Evolutionary conservation across 345 rosid species (phyloP), one percentile per base, ranked within the genome.

Genomic region (Linum usitatissimum): DNA sequence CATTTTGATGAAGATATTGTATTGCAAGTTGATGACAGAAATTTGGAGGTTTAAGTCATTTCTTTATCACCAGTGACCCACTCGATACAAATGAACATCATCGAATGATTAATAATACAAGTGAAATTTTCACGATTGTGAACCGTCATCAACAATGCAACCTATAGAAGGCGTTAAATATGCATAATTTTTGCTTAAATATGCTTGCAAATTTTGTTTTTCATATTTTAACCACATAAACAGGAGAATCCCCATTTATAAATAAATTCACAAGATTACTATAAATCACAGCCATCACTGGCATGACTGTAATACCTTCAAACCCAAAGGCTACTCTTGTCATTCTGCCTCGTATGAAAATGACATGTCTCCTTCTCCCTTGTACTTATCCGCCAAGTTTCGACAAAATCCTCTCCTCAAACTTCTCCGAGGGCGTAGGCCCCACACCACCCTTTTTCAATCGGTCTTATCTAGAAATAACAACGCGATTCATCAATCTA

Each of bases 401-500:
- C 14, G 13, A 15, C 51, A 7, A 6, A 45, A 6, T 45, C 28
- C 28, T 5, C 48, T 40, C 13, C 48, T 40, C 48, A 40, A 40
- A 40, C 10, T 12, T 40, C 28, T 40, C 48, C 6, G 48, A 40
- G 48, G 48, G 51, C 51, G 51, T 45, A 13, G 51, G 51, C 17
- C 51, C 51, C 51, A 12, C 17, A 45, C 51, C 48, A 40, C 48
- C 48, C 1, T 45, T 45, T 45, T 53, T 71, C 71, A 17, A 64
- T 71, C 72, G 63, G 69, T 69, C 92, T 84, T 84, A 88, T 82
- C 91, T 60, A 20, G 53, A 60, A 31, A 21, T 30, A 64, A 20
- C 30, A 55, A 28, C 79, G 75, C 69, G 85, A 54, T 57, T 48
- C 54, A 34, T 62, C 30, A 79, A 77, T 75, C 81, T 64, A 17